A percentile compares a stretch with the other conserved stretches of the same genome.
Evolutionary conservation across 805 yeast genomes (phyloP).

Genomic region (Kodamaea lidongshanica): DNA sequence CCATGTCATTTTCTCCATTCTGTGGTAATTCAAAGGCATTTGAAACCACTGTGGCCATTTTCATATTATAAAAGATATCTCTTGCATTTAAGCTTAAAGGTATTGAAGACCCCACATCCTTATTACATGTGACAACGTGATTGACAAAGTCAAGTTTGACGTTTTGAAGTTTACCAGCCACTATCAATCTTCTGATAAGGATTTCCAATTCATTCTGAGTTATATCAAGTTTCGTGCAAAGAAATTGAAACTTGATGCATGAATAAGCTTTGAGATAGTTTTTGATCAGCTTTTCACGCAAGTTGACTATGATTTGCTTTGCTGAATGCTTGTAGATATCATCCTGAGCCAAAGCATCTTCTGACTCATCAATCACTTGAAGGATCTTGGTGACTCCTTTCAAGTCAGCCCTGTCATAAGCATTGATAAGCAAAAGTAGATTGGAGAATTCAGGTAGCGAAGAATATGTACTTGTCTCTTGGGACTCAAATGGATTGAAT

Average conservation of each 20-base stretch:
- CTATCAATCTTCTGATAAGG: conserved; percentile 22
- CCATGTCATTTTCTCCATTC: conserved; percentile 9
- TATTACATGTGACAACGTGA: conserved; percentile 14
- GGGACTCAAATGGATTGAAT: conserved; percentile 67
- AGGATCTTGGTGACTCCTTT: conserved; percentile 13
- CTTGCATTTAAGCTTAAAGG: conserved; percentile 17
- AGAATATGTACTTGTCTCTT: conserved; percentile 56
- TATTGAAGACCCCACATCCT: conserved; percentile 1
- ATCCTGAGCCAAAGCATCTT: conserved; percentile 25
- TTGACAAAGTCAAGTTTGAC: conserved; percentile 26
- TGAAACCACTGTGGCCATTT: conserved; percentile 4
- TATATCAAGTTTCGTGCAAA: conserved; percentile 17
- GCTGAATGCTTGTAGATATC: conserved; percentile 25
- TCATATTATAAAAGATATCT: conserved; percentile 19
- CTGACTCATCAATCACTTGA: conserved; percentile 11
- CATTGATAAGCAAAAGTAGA: conserved; percentile 23
- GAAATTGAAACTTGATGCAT: conserved; percentile 22
- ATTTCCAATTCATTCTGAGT: conserved; percentile 21
- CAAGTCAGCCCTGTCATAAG: conserved; percentile 27
- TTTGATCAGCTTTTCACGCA: conserved; percentile 26
- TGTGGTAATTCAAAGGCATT: background rate
- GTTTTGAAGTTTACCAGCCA: conserved; percentile 23
- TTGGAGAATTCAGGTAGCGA: conserved; percentile 24
- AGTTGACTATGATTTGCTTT: conserved; percentile 21
- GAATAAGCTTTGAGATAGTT: conserved; percentile 27